Percentiles rank a stretch among this genome's conserved stretches.
These are phyloP conservation scores for Trichoderma simmonsii DNA, from an alignment of 2,329 filamentous ascomycete genomes.

Conservation along the genomic window DNA sequence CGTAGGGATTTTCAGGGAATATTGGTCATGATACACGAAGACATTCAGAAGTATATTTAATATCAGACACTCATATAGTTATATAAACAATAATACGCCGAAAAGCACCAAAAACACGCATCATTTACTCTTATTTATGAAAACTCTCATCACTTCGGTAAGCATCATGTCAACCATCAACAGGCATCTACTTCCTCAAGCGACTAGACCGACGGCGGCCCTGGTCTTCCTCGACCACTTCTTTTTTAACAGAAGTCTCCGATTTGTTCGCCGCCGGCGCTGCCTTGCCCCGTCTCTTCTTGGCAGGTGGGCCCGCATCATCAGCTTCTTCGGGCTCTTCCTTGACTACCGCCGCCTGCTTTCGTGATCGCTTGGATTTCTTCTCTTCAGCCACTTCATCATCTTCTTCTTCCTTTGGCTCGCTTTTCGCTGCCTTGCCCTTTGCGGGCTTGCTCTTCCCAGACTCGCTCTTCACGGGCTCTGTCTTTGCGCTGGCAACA, in stretches of 20 bases:
- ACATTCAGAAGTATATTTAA: neutral
- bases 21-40: neutral
- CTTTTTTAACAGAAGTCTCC: slow-evolving; percentile 9
- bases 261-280: slow-evolving; percentile 25
- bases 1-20: neutral
- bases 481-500: slow-evolving; percentile 42
- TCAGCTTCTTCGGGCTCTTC: slow-evolving; percentile 28
- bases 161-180: neutral
- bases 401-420: slow-evolving; percentile 23
- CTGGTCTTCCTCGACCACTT: neutral
- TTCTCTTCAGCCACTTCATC: slow-evolving; percentile 12
- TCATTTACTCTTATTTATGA: neutral
- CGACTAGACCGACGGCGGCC: slow-evolving; percentile 30
- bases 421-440: slow-evolving; percentile 2
- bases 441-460: slow-evolving; percentile 8
- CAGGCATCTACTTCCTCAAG: slow-evolving; percentile 23
- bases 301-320: slow-evolving; percentile 26
- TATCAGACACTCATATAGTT: neutral
- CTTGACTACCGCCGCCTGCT: slow-evolving; percentile 24
- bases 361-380: slow-evolving; percentile 26
- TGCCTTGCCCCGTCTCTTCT: slow-evolving; percentile 25
- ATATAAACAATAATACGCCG: neutral
- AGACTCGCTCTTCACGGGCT: slow-evolving; percentile 34
- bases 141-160: too few relatives aligned
- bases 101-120: neutral